Percentiles rank a stretch among this genome's conserved stretches.
Conservation (phyloP, 2,329 filamentous ascomycete species). For the Penicillium griseofulvum region DNA sequence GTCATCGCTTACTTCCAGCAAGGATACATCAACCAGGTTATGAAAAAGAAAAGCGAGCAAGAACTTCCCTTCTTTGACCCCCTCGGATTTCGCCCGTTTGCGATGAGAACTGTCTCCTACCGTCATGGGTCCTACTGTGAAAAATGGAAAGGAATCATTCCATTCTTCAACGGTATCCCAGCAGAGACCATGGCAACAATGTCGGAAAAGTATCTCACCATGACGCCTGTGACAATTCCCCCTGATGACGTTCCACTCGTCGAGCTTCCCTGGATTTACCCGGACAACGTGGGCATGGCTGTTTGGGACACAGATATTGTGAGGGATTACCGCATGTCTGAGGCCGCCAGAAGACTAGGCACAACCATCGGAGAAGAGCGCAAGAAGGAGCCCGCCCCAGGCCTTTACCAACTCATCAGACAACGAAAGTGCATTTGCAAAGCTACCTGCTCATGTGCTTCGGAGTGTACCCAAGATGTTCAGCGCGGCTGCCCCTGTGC, state of each 20-base stretch:
- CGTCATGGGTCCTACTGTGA: slow-evolving; percentile 21
- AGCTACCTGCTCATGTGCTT: slow-evolving; percentile 33
- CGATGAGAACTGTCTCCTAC: slow-evolving; percentile 23
- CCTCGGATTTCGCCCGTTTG: slow-evolving; percentile 31
- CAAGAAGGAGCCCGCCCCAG: slow-evolving; percentile 22
- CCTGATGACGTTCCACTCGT: slow-evolving; percentile 13
- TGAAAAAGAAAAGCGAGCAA: slow-evolving; percentile 13
- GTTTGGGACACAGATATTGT: slow-evolving; percentile 29
- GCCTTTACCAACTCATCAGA: slow-evolving; percentile 28
- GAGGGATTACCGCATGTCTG: slow-evolving; percentile 32
- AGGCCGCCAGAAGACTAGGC: slow-evolving; percentile 36
- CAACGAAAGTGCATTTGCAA: slow-evolving; percentile 39
- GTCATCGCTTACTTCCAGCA: slow-evolving; percentile 31
- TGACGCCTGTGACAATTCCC: slow-evolving; percentile 18
- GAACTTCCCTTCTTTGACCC: slow-evolving; percentile 25
- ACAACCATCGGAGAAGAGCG: slow-evolving; percentile 36
- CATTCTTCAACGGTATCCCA: slow-evolving; percentile 31
- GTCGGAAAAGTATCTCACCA: slow-evolving; percentile 38
- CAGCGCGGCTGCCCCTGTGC: slow-evolving; percentile 37
- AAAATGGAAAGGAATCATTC: slow-evolving; percentile 32
- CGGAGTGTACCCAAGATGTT: slow-evolving; percentile 32
- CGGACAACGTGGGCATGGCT: slow-evolving; percentile 11
- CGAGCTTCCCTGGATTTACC: slow-evolving; percentile 29
- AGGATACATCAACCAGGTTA: slow-evolving; percentile 26
- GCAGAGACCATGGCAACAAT: slow-evolving; percentile 29